Conservation (phyloP, 106 monocot genomes). For the Phalaenopsis equestris region DNA sequence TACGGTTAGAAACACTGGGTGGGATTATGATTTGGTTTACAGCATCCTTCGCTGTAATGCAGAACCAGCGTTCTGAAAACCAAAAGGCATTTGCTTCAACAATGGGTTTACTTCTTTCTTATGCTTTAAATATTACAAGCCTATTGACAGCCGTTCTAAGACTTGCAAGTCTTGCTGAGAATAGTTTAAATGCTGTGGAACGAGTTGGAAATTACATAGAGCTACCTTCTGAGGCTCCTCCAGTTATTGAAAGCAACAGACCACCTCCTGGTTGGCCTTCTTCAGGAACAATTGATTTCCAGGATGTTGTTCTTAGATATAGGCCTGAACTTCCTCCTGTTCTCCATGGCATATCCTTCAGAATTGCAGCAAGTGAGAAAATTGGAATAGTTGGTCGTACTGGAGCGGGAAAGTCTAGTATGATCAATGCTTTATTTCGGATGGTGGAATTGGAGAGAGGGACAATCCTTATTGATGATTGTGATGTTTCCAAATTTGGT, state of each 20-base stretch:
- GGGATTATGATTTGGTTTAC: slow-evolving; percentile 97
- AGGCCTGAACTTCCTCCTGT: slow-evolving; percentile 97
- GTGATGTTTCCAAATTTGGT: slow-evolving; percentile 75
- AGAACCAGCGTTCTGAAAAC: slow-evolving; percentile 81
- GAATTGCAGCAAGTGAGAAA: slow-evolving; percentile 73
- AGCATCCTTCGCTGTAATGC: slow-evolving; percentile 92
- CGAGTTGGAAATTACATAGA: slow-evolving; percentile 87
- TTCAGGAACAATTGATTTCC: slow-evolving; percentile 59
- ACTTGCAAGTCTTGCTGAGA: slow-evolving; percentile 97
- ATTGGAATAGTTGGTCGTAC: slow-evolving; percentile 96
- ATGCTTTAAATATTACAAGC: slow-evolving; percentile 91
- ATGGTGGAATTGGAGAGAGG: slow-evolving; percentile 91
- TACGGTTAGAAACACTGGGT: slow-evolving; percentile 82
- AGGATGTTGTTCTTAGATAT: slow-evolving; percentile 84
- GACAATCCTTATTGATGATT: slow-evolving; percentile 70
- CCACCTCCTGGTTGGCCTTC: slow-evolving; percentile 99
- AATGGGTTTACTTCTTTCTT: slow-evolving; percentile 93
- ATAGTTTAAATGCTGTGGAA: slow-evolving; percentile 98
- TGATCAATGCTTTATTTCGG: slow-evolving; percentile 97
- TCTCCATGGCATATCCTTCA: slow-evolving; percentile 95
- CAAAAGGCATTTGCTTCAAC: slow-evolving; percentile 93
- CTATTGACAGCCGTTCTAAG: slow-evolving; percentile 79
- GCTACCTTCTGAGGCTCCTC: slow-evolving; percentile 82
- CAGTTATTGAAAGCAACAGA: slow-evolving; percentile 63
- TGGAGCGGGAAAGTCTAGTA: slow-evolving; percentile 96